phyloP scores from a whole-genome alignment of 495 filamentous ascomycete species.

The Lasiosphaeriaceae sp. region DNA sequence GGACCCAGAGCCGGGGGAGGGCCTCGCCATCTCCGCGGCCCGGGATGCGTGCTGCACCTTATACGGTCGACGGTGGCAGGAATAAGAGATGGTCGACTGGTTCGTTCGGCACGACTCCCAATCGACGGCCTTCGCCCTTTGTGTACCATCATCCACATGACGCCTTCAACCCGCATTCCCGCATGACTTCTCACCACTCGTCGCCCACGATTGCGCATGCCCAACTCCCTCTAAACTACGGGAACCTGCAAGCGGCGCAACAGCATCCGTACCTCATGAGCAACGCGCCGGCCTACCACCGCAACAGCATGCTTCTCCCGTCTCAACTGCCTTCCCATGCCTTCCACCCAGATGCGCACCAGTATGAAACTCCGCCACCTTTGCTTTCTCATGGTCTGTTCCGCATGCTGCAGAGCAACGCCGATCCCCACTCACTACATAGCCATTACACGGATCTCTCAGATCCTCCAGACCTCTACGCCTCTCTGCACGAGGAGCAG shows the following conservation, averaged over 20 bases:
- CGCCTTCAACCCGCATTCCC: constrained; percentile 38
- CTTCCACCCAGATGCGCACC: constrained; percentile 44
- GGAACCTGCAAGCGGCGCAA: constrained; percentile 51
- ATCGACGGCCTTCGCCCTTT: constrained; percentile 52
- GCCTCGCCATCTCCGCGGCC: constrained; percentile 64
- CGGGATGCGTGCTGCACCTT: constrained; percentile 59
- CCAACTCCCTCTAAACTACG: constrained; percentile 49
- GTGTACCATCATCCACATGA: constrained; percentile 51
- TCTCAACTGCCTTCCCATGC: constrained; percentile 45
- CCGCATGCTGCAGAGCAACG: constrained; percentile 65
- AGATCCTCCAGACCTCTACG: constrained; percentile 69
- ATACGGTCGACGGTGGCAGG: constrained; percentile 55
- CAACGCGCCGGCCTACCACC: constrained; percentile 40
- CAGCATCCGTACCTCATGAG: constrained; percentile 50
- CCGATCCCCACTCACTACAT: constrained; percentile 56
- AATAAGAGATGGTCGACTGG: constrained; percentile 72
- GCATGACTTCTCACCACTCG: constrained; percentile 47
- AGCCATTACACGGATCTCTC: constrained; percentile 62
- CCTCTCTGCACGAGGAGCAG: constrained; percentile 63
- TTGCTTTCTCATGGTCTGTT: constrained; percentile 62
- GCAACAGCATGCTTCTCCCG: constrained; percentile 45
- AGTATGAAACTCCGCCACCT: constrained; percentile 50
- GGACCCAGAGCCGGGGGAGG: constrained; percentile 56
- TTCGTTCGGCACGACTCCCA: constrained; percentile 52
- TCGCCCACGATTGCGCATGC: constrained; percentile 53